phyloP scores from a whole-genome alignment of 768 basidiomycete species.

The Pleurotus giganteus region DNA sequence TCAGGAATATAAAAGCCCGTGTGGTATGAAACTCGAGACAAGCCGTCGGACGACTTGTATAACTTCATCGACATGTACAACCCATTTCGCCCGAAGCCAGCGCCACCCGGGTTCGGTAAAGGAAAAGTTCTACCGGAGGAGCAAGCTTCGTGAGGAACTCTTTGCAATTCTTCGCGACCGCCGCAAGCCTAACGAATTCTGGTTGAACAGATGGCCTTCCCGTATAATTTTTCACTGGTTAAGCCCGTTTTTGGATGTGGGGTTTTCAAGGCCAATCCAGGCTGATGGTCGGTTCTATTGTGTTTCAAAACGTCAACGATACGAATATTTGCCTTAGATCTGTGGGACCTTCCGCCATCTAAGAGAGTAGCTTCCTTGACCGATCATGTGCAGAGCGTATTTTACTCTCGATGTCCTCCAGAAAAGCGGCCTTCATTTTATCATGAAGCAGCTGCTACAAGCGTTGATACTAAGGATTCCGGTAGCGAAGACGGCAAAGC shows the following conservation, averaged over 20 bases:
- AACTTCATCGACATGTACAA: slow-evolving; percentile 9
- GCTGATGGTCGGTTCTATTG: slow-evolving; percentile 43
- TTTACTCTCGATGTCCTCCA: slow-evolving; percentile 49
- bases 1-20: too few relatives aligned
- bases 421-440: slow-evolving; percentile 39
- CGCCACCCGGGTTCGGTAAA: slow-evolving; percentile 19
- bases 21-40: too few relatives aligned
- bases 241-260: slow-evolving; percentile 50
- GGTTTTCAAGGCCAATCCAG: slow-evolving; percentile 55
- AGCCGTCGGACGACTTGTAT: background rate
- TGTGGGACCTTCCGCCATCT: slow-evolving; percentile 47
- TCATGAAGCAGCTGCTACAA: slow-evolving; percentile 17
- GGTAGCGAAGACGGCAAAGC: slow-evolving; percentile 13
- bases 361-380: slow-evolving; percentile 37
- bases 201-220: slow-evolving; percentile 37
- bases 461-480: background rate
- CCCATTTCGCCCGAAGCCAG: slow-evolving; percentile 18
- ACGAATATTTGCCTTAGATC: slow-evolving; percentile 32
- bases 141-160: slow-evolving; percentile 30
- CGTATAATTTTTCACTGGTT: slow-evolving; percentile 53
- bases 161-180: background rate
- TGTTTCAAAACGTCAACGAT: background rate
- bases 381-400: slow-evolving; percentile 41
- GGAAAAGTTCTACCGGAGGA: slow-evolving; percentile 18
- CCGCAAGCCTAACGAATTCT: background rate